Percentiles rank a stretch among this genome's conserved stretches.
phyloP scores from a whole-genome alignment of 768 basidiomycete species.

The Tephrocybe sp. region DNA sequence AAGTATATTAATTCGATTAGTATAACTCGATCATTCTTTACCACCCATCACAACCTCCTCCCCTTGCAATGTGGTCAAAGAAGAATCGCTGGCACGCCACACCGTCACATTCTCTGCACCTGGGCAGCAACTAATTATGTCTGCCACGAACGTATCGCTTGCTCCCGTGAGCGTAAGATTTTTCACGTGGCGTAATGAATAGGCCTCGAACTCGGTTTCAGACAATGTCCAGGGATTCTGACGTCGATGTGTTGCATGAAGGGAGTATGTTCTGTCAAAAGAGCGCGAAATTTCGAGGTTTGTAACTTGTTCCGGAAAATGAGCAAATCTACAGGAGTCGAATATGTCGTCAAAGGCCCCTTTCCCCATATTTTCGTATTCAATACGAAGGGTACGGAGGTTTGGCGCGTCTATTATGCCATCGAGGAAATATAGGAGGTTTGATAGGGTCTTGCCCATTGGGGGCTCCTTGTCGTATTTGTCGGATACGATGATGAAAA shows the following conservation, averaged over 20 bases:
- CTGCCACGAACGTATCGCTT: constrained; percentile 7
- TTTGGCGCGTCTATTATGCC: constrained; percentile 17
- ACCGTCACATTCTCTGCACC: neutral
- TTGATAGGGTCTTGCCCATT: constrained; percentile 17
- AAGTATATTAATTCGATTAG: too few relatives aligned
- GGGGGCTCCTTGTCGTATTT: constrained; percentile 8
- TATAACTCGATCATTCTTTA: too few relatives aligned
- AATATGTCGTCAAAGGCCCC: constrained; percentile 19
- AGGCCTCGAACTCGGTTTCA: neutral
- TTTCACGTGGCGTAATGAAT: constrained; percentile 2
- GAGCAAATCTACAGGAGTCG: constrained; percentile 17
- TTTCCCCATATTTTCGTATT: constrained; percentile 18
- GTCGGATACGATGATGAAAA: neutral
- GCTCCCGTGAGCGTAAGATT: constrained; percentile 4
- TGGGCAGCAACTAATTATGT: constrained; percentile 8
- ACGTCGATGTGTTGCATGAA: neutral
- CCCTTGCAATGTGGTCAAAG: too few relatives aligned
- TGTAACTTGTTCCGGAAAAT: constrained; percentile 20
- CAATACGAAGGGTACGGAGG: constrained; percentile 21
- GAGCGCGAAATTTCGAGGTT: constrained; percentile 20
- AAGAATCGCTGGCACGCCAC: too few relatives aligned
- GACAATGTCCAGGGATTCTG: neutral
- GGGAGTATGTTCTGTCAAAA: constrained; percentile 2
- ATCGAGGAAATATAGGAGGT: constrained; percentile 20
- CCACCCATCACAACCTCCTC: too few relatives aligned